Percentiles rank a stretch among this genome's conserved stretches.
Conservation (phyloP, 1,139 yeast genomes). For the Pichia sp. region DNA sequence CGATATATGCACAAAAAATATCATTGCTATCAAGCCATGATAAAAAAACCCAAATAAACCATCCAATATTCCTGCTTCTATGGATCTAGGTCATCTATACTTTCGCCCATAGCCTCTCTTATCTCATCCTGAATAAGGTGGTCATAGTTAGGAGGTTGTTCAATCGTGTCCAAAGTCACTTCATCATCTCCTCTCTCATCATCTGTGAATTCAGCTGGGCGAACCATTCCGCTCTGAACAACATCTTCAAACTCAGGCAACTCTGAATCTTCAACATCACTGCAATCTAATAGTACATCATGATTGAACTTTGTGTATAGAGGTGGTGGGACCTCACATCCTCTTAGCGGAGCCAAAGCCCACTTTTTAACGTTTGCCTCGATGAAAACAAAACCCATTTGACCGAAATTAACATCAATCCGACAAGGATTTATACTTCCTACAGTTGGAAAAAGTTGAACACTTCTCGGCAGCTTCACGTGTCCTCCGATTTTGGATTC, state of each 20-base stretch:
- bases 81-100: conserved; percentile 3
- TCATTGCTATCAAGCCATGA: not conserved
- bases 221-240: conserved; percentile 14
- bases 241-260: conserved; percentile 47
- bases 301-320: conserved; percentile 51
- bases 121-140: conserved; percentile 19
- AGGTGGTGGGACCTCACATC: conserved; percentile 61
- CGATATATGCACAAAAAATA: not conserved
- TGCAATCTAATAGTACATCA: conserved; percentile 51
- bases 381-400: conserved; percentile 53
- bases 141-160: conserved; percentile 19
- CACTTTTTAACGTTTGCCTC: conserved; percentile 60
- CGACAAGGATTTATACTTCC: conserved; percentile 53
- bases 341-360: conserved; percentile 63
- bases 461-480: conserved; percentile 38
- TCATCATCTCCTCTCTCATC: conserved; percentile 24
- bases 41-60: not conserved
- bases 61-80: not conserved
- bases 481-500: conserved; percentile 71
- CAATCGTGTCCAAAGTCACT: conserved; percentile 17
- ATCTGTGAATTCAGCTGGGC: conserved; percentile 27
- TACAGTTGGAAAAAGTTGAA: conserved; percentile 43
- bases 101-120: conserved; percentile 18
- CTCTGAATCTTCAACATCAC: conserved; percentile 51
- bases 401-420: conserved; percentile 54